Conservation (phyloP, 192 early-diverging fungal species). For the Podila minutissima region DNA sequence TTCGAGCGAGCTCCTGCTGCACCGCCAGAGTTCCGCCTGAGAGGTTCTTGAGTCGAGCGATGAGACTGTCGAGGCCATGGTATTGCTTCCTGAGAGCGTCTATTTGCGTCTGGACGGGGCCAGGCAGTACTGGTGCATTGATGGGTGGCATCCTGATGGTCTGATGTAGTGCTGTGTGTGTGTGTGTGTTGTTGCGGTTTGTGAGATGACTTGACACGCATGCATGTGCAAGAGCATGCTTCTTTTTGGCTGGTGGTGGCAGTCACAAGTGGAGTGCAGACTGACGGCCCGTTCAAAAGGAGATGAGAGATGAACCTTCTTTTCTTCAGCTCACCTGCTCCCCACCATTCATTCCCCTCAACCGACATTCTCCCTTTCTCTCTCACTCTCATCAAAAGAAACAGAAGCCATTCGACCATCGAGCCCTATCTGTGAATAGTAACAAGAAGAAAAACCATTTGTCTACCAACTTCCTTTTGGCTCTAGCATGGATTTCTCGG, state of each 20-base stretch:
- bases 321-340: too few relatives aligned
- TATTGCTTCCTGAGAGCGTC: slow-evolving; percentile 44
- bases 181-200: not conserved
- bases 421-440: too few relatives aligned
- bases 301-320: too few relatives aligned
- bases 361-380: too few relatives aligned
- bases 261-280: not conserved
- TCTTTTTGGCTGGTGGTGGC: not conserved
- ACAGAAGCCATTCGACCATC: too few relatives aligned
- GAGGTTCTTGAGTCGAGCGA: slow-evolving; percentile 24
- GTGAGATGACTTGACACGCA: not conserved
- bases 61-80: slow-evolving; percentile 30
- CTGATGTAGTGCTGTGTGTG: not conserved
- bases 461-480: not conserved
- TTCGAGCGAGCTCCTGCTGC: slow-evolving; percentile 43
- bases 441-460: too few relatives aligned
- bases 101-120: slow-evolving; percentile 22
- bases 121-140: slow-evolving; percentile 7
- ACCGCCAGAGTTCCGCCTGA: slow-evolving; percentile 28
- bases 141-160: slow-evolving; percentile 23
- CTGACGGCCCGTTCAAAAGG: too few relatives aligned
- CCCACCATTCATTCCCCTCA: too few relatives aligned
- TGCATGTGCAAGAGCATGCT: not conserved
- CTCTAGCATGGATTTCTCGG: slow-evolving; percentile 32
- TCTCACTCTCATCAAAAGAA: too few relatives aligned